These are phyloP conservation scores for Epichloe uncinata DNA, from an alignment of 2,329 filamentous ascomycete genomes.

Conservation along the genomic window DNA sequence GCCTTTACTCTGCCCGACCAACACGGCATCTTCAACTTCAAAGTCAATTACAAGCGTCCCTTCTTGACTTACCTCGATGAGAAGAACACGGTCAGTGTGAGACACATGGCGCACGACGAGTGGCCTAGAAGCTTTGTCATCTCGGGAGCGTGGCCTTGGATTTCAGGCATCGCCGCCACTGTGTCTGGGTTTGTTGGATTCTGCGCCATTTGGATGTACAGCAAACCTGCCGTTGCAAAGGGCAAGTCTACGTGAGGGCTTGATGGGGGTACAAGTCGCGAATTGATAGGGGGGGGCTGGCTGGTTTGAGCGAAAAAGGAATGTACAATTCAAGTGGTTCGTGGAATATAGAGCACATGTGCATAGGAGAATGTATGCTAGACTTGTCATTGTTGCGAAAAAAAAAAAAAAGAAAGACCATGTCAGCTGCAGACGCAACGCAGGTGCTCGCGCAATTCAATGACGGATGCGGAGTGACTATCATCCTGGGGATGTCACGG, in stretches of 20 bases:
- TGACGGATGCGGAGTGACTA: too few species aligned
- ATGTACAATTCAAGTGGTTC: constrained; percentile 1
- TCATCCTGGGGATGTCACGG: too few species aligned
- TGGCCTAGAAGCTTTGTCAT: constrained; percentile 87
- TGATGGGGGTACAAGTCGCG: not conserved
- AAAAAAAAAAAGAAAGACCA: too few species aligned
- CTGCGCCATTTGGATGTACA: constrained; percentile 76
- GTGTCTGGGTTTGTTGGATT: constrained; percentile 76
- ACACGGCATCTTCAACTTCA: constrained; percentile 98
- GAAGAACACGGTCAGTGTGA: constrained; percentile 87
- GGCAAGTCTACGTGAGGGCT: constrained; percentile 18
- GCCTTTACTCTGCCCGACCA: constrained; percentile 84
- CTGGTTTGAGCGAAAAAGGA: not conserved
- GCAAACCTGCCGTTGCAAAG: constrained; percentile 28
- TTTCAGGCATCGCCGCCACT: constrained; percentile 74
- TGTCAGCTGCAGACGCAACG: too few species aligned
- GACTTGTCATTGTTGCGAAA: not conserved
- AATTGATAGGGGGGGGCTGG: not conserved
- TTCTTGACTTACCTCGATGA: constrained; percentile 84
- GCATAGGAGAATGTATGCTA: not conserved
- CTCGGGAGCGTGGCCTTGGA: constrained; percentile 87
- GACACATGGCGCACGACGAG: constrained; percentile 95
- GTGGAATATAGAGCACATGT: not conserved
- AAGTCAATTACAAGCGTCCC: constrained; percentile 90
- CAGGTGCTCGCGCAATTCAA: too few species aligned